Conservation (phyloP, 1,284 basidiomycete species). For the Ceratobasidium papillatum region DNA sequence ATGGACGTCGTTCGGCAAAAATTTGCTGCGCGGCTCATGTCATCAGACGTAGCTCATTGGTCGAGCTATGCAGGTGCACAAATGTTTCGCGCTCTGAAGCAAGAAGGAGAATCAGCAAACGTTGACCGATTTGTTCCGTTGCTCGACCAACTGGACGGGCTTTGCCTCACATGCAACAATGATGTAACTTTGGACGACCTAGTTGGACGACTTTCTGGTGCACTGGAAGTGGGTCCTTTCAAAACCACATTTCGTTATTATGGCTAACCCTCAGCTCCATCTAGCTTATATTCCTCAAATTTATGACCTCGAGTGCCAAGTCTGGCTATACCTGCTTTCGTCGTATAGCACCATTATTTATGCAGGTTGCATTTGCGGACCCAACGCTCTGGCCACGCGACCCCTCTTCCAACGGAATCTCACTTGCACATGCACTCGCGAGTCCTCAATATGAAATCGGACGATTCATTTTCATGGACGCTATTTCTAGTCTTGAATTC, state of each 20-base stretch:
- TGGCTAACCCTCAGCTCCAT: neutral
- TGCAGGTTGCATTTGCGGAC: conserved; percentile 1
- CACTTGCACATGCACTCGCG: neutral
- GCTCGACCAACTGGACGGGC: neutral
- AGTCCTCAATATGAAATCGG: neutral
- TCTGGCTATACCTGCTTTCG: neutral
- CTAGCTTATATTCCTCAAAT: neutral
- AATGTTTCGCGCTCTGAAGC: neutral
- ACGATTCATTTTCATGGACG: neutral
- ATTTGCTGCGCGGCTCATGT: neutral
- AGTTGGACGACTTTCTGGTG: neutral
- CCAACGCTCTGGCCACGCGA: conserved; percentile 3
- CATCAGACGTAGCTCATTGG: neutral
- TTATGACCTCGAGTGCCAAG: neutral
- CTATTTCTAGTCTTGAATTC: neutral
- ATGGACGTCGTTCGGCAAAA: neutral
- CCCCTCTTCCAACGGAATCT: neutral
- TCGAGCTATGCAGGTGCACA: neutral
- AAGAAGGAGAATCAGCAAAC: neutral
- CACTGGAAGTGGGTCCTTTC: neutral
- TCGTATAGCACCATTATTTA: neutral
- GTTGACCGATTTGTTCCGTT: neutral
- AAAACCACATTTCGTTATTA: neutral
- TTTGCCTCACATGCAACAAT: neutral
- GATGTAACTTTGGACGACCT: neutral